phyloP scores from a whole-genome alignment of 352 stramenopile species.

The Pythium plurisporium region DNA sequence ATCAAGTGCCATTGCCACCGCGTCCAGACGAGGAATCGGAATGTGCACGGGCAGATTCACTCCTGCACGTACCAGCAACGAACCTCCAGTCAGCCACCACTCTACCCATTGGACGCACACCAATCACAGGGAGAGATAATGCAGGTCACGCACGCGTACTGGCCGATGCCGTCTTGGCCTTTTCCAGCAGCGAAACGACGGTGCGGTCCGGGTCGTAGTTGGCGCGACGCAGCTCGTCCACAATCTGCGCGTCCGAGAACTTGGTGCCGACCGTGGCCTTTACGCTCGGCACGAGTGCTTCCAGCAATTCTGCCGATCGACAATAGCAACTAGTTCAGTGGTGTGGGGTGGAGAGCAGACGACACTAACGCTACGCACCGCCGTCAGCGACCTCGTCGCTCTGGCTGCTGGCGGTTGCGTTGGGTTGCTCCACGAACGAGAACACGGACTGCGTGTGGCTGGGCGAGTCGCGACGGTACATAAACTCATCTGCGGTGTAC shows the following conservation, averaged over 20 bases:
- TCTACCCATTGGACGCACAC: too few species aligned
- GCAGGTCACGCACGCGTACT: conserved; percentile 14
- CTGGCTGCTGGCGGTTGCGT: neutral
- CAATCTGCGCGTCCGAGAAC: conserved; percentile 57
- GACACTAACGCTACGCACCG: conserved; percentile 28
- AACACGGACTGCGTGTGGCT: conserved; percentile 75
- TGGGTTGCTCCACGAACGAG: conserved; percentile 67
- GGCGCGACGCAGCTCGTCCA: conserved; percentile 53
- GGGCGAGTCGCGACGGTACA: conserved; percentile 79
- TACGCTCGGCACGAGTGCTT: conserved; percentile 53
- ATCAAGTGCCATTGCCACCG: conserved; percentile 45
- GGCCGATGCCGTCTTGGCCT: conserved; percentile 43
- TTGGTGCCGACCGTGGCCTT: conserved; percentile 42
- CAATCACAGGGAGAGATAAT: too few species aligned
- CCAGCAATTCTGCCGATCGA: conserved; percentile 59
- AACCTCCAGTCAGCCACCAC: neutral
- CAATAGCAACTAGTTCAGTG: too few species aligned
- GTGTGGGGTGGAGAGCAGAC: too few species aligned
- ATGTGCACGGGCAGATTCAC: conserved; percentile 61
- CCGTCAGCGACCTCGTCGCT: conserved; percentile 31
- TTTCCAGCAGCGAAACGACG: conserved; percentile 69
- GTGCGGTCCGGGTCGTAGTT: conserved; percentile 83
- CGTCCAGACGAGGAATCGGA: conserved; percentile 56
- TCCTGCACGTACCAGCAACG: conserved; percentile 7
- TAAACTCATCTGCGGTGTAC: conserved; percentile 53